Conservation (phyloP, 2,329 filamentous ascomycete genomes). For the Penicillium sp. region DNA sequence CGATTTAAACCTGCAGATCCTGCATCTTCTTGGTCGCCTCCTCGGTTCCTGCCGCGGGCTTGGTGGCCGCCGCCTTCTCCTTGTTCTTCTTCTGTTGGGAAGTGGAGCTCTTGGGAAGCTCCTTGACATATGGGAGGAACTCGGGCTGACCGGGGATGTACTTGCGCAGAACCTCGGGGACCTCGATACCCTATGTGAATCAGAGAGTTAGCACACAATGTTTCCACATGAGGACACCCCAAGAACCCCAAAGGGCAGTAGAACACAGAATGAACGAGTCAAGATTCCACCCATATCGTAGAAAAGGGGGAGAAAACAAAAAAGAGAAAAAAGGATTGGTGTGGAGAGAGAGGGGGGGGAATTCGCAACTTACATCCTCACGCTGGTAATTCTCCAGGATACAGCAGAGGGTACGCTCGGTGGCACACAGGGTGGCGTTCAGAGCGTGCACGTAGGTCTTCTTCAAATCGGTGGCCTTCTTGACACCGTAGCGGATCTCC, state of each 20-base stretch:
- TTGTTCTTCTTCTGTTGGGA: constrained; percentile 52
- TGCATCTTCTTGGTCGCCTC: constrained; percentile 38
- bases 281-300: neutral
- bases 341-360: no score
- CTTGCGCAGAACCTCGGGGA: constrained; percentile 77
- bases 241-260: no score
- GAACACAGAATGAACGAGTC: no score
- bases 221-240: no score
- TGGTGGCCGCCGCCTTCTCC: constrained; percentile 25
- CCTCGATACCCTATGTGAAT: constrained; percentile 57
- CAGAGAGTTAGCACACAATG: no score
- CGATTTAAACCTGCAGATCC: constrained; percentile 33
- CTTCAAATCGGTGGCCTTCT: constrained; percentile 74
- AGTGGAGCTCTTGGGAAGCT: constrained; percentile 69
- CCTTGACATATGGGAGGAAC: constrained; percentile 83
- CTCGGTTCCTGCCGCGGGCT: constrained; percentile 23
- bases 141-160: constrained; percentile 86
- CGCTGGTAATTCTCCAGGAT: constrained; percentile 96
- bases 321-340: no score
- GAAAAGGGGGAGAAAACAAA: no score
- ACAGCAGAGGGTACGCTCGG: constrained; percentile 87
- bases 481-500: constrained; percentile 84
- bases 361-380: constrained; percentile 56
- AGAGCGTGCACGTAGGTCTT: constrained; percentile 95
- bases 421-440: constrained; percentile 85